Percentiles rank a stretch among this genome's conserved stretches.
Conservation (phyloP, 176 grass and related monocot species). For the Bonia amplexicaulis region DNA sequence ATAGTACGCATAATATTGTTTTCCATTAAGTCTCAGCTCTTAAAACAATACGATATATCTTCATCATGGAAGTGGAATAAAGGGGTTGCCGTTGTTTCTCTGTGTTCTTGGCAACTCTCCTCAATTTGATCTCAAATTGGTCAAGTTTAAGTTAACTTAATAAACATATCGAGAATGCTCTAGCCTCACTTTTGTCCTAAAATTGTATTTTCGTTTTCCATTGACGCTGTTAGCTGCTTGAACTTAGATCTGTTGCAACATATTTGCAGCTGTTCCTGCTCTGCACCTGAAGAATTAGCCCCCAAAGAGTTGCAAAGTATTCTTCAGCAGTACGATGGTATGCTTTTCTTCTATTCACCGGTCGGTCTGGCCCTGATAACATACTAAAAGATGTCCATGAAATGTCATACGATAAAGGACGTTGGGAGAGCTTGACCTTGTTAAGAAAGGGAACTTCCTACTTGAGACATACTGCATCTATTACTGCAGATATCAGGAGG, state of each 20-base stretch:
- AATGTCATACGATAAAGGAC: background rate
- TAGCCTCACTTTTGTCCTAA: background rate
- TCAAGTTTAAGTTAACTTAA: background rate
- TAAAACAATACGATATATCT: background rate
- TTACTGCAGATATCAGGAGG: constrained; percentile 62
- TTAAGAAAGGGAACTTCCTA: background rate
- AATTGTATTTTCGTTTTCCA: background rate
- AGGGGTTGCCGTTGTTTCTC: background rate
- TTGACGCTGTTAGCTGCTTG: constrained; percentile 6
- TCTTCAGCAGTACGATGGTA: constrained; percentile 90
- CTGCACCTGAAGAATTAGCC: constrained; percentile 71
- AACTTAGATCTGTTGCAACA: background rate
- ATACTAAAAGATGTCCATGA: background rate
- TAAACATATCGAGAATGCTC: background rate
- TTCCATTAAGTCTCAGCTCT: background rate
- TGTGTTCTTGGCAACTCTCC: background rate
- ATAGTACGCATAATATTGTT: background rate
- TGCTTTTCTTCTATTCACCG: background rate
- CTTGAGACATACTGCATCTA: background rate
- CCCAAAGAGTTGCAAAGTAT: constrained; percentile 85
- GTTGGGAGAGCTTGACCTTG: background rate
- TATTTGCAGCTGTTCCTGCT: constrained; percentile 72
- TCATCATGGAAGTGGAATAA: background rate
- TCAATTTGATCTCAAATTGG: background rate
- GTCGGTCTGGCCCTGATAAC: background rate